A percentile compares a stretch with the other conserved stretches of the same genome.
Conservation (phyloP, 345 rosid species). For the Brassica cretica region DNA sequence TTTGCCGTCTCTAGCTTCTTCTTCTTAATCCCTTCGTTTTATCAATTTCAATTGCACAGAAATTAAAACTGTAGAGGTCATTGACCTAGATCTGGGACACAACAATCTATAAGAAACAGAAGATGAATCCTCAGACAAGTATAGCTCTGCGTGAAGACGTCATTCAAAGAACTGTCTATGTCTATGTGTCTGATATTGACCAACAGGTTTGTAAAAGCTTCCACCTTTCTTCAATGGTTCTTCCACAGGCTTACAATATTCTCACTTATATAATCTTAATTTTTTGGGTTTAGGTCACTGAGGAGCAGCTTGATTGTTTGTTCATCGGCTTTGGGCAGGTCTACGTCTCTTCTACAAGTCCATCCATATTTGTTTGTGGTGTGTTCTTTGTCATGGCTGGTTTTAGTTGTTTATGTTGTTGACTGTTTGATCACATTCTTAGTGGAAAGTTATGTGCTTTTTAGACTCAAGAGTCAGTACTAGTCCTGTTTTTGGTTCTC, state of each 20-base stretch:
- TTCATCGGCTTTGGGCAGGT: conserved; percentile 86
- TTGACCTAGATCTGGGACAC: neutral
- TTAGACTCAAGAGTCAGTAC: conserved; percentile 18
- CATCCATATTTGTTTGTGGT: conserved; percentile 1
- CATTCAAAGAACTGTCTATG: conserved; percentile 51
- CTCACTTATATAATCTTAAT: neutral
- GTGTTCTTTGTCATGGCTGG: neutral
- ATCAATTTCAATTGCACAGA: too few species aligned
- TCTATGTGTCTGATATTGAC: conserved; percentile 88
- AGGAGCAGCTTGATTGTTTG: conserved; percentile 90
- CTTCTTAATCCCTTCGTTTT: neutral
- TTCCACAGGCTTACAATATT: neutral
- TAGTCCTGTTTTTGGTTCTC: conserved; percentile 22
- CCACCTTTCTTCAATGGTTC: neutral
- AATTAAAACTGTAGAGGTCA: neutral
- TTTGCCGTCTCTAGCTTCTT: neutral
- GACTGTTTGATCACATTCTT: conserved; percentile 47
- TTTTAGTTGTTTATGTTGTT: conserved; percentile 51
- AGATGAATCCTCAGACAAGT: conserved; percentile 71
- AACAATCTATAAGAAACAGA: conserved; percentile 38
- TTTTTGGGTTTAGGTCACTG: conserved; percentile 64
- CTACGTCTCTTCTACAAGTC: conserved; percentile 5
- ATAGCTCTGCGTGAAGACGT: conserved; percentile 53
- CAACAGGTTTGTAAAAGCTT: conserved; percentile 55
- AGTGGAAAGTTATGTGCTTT: conserved; percentile 1